These are phyloP conservation scores for Picea mariana DNA, from an alignment of 83 land plant species.

Conservation along the genomic window DNA sequence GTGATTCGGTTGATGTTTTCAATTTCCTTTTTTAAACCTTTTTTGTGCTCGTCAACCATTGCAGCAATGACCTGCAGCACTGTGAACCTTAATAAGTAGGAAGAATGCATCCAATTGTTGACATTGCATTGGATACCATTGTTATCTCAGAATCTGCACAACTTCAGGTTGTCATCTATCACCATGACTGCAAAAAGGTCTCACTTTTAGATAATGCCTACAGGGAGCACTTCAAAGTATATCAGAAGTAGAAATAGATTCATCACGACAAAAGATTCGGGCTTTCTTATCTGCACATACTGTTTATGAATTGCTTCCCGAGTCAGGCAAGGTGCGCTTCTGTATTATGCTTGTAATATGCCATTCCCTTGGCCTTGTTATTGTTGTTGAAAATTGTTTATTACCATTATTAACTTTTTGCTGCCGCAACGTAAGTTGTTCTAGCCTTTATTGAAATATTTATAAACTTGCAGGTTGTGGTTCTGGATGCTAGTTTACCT, in stretches of 20 bases:
- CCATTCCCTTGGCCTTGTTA: constrained; percentile 6
- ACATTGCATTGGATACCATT: too few relatives aligned
- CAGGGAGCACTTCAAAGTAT: constrained; percentile 39
- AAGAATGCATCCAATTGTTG: too few relatives aligned
- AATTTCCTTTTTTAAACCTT: too few relatives aligned
- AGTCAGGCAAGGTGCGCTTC: constrained; percentile 86
- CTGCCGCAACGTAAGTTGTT: constrained; percentile 10
- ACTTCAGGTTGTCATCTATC: too few relatives aligned
- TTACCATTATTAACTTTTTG: background rate
- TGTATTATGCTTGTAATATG: background rate
- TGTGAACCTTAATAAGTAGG: too few relatives aligned
- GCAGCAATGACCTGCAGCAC: too few relatives aligned
- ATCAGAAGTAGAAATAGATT: constrained; percentile 60
- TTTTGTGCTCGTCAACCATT: too few relatives aligned
- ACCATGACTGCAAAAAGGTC: constrained; percentile 15
- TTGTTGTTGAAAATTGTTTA: constrained; percentile 12
- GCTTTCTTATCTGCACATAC: constrained; percentile 64
- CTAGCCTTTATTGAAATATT: background rate
- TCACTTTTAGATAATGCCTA: constrained; percentile 36
- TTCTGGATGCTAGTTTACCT: constrained; percentile 83
- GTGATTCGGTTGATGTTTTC: too few relatives aligned
- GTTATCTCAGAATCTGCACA: too few relatives aligned
- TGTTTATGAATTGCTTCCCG: constrained; percentile 91
- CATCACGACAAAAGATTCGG: constrained; percentile 67
- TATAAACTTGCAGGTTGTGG: constrained; percentile 63